Conservation (phyloP, 2,329 filamentous ascomycete genomes). For the Monilinia fructigena region DNA sequence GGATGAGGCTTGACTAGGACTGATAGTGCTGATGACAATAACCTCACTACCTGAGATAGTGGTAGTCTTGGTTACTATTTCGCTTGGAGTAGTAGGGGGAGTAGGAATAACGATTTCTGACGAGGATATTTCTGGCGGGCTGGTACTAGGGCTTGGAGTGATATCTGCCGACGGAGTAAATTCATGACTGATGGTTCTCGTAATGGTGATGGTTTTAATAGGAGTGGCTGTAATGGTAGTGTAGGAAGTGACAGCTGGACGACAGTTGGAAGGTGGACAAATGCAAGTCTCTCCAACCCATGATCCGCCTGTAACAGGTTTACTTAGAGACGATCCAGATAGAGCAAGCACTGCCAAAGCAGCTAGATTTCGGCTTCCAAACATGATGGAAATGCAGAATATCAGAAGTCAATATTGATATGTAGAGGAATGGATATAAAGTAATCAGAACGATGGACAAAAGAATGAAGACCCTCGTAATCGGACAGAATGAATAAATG, state of each 20-base stretch:
- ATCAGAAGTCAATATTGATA: conserved; percentile 1
- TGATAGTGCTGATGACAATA: not conserved
- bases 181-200: conserved; percentile 7
- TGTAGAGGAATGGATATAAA: not conserved
- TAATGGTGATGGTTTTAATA: conserved; percentile 15
- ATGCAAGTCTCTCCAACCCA: conserved; percentile 16
- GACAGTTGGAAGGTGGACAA: conserved; percentile 6
- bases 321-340: conserved; percentile 18
- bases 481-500: not conserved
- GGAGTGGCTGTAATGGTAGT: conserved; percentile 12
- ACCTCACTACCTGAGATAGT: conserved; percentile 12
- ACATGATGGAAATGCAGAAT: conserved; percentile 16
- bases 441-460: conserved; percentile 13
- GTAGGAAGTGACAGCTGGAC: conserved; percentile 16
- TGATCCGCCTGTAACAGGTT: conserved; percentile 21
- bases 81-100: not conserved
- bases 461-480: conserved; percentile 20
- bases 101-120: not conserved
- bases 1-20: too few species aligned
- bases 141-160: not conserved
- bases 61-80: not conserved
- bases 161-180: not conserved
- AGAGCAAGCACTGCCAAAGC: conserved; percentile 21
- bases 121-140: not conserved
- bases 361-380: conserved; percentile 10